These are phyloP conservation scores for Ceratobasidium sp. DNA, from an alignment of 1,284 basidiomycete species.

Conservation along the genomic window DNA sequence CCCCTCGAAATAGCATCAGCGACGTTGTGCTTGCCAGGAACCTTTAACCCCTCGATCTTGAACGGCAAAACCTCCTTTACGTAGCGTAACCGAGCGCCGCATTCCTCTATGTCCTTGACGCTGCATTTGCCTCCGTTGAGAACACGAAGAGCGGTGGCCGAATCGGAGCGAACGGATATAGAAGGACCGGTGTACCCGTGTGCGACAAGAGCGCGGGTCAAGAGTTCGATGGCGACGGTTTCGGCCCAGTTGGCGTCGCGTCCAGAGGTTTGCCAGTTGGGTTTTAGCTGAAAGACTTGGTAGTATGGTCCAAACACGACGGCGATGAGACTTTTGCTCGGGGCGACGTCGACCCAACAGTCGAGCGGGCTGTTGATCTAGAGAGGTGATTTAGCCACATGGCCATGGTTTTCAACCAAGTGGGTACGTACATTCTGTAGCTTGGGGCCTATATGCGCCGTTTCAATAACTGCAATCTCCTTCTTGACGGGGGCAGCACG, in stretches of 20 bases:
- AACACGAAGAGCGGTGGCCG: slow-evolving; percentile 17
- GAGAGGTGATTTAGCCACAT: neutral
- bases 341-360: slow-evolving; percentile 27
- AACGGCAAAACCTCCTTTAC: neutral
- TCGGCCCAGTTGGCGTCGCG: slow-evolving; percentile 32
- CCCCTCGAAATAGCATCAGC: slow-evolving; percentile 16
- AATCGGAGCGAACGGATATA: slow-evolving; percentile 3
- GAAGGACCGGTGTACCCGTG: slow-evolving; percentile 1
- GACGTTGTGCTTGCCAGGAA: slow-evolving; percentile 5
- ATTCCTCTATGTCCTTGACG: slow-evolving; percentile 15
- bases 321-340: slow-evolving; percentile 1
- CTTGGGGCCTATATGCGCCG: neutral
- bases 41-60: slow-evolving; percentile 18
- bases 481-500: neutral
- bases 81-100: neutral
- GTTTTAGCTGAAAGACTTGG: slow-evolving; percentile 11
- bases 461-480: neutral
- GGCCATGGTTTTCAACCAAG: too few species aligned
- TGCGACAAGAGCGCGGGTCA: slow-evolving; percentile 12
- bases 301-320: slow-evolving; percentile 9
- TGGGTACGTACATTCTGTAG: neutral
- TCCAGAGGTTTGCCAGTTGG: slow-evolving; percentile 2
- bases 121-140: slow-evolving; percentile 1
- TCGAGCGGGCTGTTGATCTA: neutral
- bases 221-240: slow-evolving; percentile 16